Conservation (phyloP, 805 yeast species). For the Suhomyces xylopsoci region DNA sequence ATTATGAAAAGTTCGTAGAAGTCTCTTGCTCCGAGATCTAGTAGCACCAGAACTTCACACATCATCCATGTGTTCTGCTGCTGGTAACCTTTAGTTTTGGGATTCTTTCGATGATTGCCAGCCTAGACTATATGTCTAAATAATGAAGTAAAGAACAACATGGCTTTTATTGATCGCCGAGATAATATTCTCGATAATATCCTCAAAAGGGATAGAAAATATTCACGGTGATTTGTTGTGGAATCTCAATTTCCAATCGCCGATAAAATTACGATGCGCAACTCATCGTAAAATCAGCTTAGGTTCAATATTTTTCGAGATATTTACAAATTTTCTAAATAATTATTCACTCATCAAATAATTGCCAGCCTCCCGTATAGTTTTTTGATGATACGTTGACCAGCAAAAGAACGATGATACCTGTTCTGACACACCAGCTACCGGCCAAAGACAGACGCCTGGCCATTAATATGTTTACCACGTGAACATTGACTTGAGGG, state of each 20-base stretch:
- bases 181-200: background rate
- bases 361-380: background rate
- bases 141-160: background rate
- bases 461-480: no score
- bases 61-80: background rate
- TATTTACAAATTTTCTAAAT: background rate
- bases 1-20: no score
- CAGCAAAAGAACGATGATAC: background rate
- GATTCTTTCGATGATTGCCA: background rate
- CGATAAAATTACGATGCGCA: background rate
- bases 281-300: background rate
- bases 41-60: no score
- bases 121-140: background rate
- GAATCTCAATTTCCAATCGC: background rate
- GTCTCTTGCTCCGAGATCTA: no score
- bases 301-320: background rate
- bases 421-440: background rate
- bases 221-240: background rate
- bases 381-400: background rate
- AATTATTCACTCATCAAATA: no score
- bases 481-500: background rate
- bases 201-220: background rate
- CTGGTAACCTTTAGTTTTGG: background rate
- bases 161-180: background rate
- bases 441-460: no score